Base-by-base conservation (phyloP, 2,329 filamentous ascomycete genomes). In the Aquanectria penicillioides region DNA sequence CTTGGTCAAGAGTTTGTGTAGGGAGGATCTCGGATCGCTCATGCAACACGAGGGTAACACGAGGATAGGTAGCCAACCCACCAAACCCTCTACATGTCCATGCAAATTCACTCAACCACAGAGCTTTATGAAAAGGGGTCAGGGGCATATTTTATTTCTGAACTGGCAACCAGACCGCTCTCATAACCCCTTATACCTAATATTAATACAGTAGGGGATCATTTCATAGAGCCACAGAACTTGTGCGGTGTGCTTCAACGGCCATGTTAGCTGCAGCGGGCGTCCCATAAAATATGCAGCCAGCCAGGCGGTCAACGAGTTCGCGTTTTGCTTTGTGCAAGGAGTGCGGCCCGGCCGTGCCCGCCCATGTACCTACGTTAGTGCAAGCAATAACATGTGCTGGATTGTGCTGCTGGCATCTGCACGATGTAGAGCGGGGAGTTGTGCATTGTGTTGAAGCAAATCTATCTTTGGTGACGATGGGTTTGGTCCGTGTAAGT, bases 271-370 rank as follows among this genome's bases (percentile, higher is more conserved):
- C 63, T 68, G 69, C 69, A 71, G 67, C 56, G 20, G 38, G 46
- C 26, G 69, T 71, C 58, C 69, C 69, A 71, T 71, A 72, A 71
- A 68, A 67, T 65, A 71, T 72, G 69, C 70, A 72, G 61, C 53
- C 68, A 66, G 60, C 63, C 65, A 69, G 64, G 70, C 66, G 70
- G 69, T 71, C 69, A 70, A 68, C 67, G 46, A 64, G 55, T 61
- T 63, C 55, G 56, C 59, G 59, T 55, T 33, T 48, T 62, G 46
- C 40, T 53, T 65, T 69, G 56, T 70, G 61, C 65, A 67, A 62
- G 54, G 41, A 37, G 23, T 34, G 34, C 41, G 50, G 51, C 49
- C 60, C 52, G 61, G 53, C 33, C 43, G 20, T 44, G 55, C 15
- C 31, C 38, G 58, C 31, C 63, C 65, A 57, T 67, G 63, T 26